phyloP scores from a whole-genome alignment of 345 rosid genomes.

The Gossypium australe region DNA sequence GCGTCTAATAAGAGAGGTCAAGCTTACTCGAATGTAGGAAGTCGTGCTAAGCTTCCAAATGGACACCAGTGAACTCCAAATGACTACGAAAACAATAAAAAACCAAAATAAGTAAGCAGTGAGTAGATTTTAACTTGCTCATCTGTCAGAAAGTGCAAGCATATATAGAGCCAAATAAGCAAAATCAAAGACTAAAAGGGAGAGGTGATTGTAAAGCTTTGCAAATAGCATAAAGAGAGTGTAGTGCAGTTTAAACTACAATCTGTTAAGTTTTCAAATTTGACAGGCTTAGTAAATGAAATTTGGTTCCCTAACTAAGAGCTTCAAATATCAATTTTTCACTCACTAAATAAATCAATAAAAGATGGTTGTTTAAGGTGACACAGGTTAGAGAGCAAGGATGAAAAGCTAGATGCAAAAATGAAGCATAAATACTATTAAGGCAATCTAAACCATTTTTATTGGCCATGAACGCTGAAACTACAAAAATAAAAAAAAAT shows the following conservation, averaged over 20 bases:
- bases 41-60: slow-evolving; percentile 68
- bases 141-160: neutral
- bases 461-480: neutral
- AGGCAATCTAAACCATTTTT: neutral
- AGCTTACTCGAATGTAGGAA: slow-evolving; percentile 76
- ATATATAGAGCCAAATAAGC: neutral
- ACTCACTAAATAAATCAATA: neutral
- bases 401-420: neutral
- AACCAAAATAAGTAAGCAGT: slow-evolving; percentile 11
- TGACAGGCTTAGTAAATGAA: neutral
- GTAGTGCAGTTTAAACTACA: neutral
- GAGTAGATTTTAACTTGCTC: slow-evolving; percentile 1
- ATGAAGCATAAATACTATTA: neutral
- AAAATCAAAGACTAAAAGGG: neutral
- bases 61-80: slow-evolving; percentile 97
- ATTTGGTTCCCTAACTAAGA: neutral
- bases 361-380: neutral
- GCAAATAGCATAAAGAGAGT: neutral
- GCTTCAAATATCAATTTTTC: neutral
- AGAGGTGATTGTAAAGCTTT: neutral
- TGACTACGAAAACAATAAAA: slow-evolving; percentile 51
- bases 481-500: neutral
- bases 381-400: neutral
- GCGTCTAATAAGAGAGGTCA: slow-evolving; percentile 9
- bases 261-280: neutral